Evolutionary conservation across 352 stramenopile species (phyloP).

Genomic region (Phytophthora pisi): DNA sequence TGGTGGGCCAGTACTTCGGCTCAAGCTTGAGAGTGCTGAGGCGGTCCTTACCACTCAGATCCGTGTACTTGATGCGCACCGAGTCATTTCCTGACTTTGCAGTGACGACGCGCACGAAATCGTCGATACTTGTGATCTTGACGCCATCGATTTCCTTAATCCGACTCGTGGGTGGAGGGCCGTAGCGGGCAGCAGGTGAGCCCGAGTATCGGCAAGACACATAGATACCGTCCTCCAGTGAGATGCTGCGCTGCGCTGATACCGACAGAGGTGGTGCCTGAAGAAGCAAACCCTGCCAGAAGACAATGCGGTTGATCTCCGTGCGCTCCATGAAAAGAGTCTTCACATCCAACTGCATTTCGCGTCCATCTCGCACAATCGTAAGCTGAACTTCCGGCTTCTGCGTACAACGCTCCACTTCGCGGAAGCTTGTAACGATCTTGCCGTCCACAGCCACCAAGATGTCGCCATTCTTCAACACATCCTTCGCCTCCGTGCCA

Average conservation of each 20-base stretch:
- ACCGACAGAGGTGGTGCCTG: conserved; percentile 90
- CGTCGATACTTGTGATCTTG: conserved; percentile 88
- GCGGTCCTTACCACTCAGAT: conserved; percentile 86
- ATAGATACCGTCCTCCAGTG: conserved; percentile 84
- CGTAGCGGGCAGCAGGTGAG: conserved; percentile 89
- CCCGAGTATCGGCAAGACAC: conserved; percentile 89
- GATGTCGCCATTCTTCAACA: conserved; percentile 87
- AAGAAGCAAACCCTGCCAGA: conserved; percentile 91
- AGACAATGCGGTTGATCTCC: conserved; percentile 91
- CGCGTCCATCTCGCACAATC: conserved; percentile 83
- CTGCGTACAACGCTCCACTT: conserved; percentile 84
- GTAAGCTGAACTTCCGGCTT: conserved; percentile 83
- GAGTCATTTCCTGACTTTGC: conserved; percentile 66
- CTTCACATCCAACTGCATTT: conserved; percentile 75
- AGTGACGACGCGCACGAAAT: conserved; percentile 83
- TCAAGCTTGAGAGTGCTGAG: conserved; percentile 90
- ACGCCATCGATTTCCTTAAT: conserved; percentile 92
- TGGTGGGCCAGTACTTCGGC: conserved; percentile 91
- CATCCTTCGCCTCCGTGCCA: conserved; percentile 66
- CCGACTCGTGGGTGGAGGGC: conserved; percentile 84
- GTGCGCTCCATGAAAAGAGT: conserved; percentile 82
- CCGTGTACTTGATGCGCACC: conserved; percentile 91
- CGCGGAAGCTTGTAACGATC: conserved; percentile 85
- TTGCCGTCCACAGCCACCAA: conserved; percentile 85
- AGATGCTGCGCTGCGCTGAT: conserved; percentile 83